Percentiles rank a stretch among this genome's conserved stretches.
These are phyloP conservation scores for Lindgomyces ingoldianus DNA, from an alignment of 495 filamentous ascomycete species.

Conservation along the genomic window DNA sequence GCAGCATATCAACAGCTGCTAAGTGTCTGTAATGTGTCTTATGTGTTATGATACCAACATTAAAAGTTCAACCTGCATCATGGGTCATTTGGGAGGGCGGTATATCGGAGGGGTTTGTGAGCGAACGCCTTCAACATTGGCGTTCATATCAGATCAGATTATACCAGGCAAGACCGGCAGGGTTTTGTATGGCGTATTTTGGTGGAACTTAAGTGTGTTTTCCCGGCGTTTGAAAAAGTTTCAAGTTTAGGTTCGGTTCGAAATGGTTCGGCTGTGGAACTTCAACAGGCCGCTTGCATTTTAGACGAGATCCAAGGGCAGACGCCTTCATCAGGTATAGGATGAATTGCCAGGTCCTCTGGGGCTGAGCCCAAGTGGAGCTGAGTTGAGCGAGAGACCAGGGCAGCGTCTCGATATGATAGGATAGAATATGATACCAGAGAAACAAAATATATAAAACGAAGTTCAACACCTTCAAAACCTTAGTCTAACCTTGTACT, in stretches of 20 bases:
- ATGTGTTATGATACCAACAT: conserved; percentile 41
- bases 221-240: conserved; percentile 7
- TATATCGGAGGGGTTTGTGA: not conserved
- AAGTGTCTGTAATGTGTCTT: conserved; percentile 31
- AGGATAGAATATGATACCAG: no score
- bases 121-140: conserved; percentile 61
- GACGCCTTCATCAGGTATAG: no score
- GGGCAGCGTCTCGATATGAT: no score
- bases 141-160: conserved; percentile 44
- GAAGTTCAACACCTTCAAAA: conserved; percentile 35
- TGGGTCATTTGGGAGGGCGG: conserved; percentile 26
- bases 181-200: not conserved
- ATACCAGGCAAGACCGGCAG: conserved; percentile 1
- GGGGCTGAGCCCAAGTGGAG: not conserved
- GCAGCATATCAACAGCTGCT: conserved; percentile 40
- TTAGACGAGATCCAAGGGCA: not conserved
- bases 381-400: no score
- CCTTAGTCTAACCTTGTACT: not conserved
- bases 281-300: conserved; percentile 17
- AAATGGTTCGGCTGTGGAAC: no score
- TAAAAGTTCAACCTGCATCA: conserved; percentile 51
- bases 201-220: not conserved
- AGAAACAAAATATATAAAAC: conserved; percentile 14
- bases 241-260: not conserved
- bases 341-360: not conserved